Evolutionary conservation across 83 land plant genomes (phyloP).

Genomic region (Picea engelmannii): DNA sequence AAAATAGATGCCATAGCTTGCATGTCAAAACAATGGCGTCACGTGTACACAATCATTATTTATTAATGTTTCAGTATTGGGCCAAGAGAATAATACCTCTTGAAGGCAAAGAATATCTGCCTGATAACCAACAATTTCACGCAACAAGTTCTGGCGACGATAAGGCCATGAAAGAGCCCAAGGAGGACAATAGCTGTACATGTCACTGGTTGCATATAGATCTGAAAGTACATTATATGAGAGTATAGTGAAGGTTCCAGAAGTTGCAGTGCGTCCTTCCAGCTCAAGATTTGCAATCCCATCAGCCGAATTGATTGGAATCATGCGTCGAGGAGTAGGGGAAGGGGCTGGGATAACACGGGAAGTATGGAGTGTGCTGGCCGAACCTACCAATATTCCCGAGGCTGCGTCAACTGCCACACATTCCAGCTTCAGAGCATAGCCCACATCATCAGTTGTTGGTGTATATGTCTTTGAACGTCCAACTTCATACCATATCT

Average conservation of each 20-base stretch:
- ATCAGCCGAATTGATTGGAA: constrained; percentile 70
- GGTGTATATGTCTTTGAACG: constrained; percentile 89
- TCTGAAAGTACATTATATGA: constrained; percentile 88
- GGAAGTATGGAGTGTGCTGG: constrained; percentile 59
- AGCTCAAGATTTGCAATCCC: constrained; percentile 49
- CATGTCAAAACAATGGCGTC: background rate
- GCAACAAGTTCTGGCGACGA: constrained; percentile 75
- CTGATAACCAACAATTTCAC: constrained; percentile 80
- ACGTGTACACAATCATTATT: background rate
- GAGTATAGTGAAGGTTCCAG: constrained; percentile 75
- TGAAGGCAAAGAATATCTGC: constrained; percentile 94
- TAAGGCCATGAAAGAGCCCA: constrained; percentile 96
- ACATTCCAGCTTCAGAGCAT: constrained; percentile 92
- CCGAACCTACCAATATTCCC: constrained; percentile 56
- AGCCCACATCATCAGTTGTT: constrained; percentile 89
- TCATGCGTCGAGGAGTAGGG: constrained; percentile 85
- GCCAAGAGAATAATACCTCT: constrained; percentile 53
- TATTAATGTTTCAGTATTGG: background rate
- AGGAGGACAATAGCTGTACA: constrained; percentile 82
- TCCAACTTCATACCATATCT: constrained; percentile 98
- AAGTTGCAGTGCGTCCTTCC: constrained; percentile 61
- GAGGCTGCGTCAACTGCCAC: constrained; percentile 71
- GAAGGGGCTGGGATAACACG: constrained; percentile 98
- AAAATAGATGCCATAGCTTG: background rate
- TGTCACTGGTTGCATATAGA: constrained; percentile 69